A percentile compares a stretch with the other conserved stretches of the same genome.
Evolutionary conservation across 139 green algal species (phyloP).

Genomic region (Chlorella sp.): DNA sequence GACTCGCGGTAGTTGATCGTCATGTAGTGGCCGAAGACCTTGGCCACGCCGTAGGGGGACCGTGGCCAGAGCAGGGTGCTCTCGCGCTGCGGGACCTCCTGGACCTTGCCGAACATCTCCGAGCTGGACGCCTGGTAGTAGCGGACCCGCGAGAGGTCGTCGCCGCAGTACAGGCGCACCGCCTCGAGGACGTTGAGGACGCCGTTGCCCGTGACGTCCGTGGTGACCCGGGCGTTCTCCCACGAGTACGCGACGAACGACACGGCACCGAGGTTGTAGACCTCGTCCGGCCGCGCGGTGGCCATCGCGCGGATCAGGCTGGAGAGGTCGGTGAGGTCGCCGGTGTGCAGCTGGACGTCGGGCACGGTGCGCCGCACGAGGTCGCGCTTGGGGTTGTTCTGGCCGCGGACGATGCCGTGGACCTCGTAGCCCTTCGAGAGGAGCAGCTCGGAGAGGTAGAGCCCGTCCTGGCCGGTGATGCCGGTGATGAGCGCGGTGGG

Average conservation of each 20-base stretch:
- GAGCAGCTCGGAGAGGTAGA: slow-evolving; percentile 68
- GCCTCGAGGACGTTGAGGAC: slow-evolving; percentile 64
- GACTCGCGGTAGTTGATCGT: slow-evolving; percentile 44
- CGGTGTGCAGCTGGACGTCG: slow-evolving; percentile 55
- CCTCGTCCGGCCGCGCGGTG: slow-evolving; percentile 50
- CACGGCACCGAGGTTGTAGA: slow-evolving; percentile 80
- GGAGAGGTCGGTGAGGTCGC: slow-evolving; percentile 52
- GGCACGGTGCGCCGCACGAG: slow-evolving; percentile 55
- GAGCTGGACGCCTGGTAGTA: slow-evolving; percentile 78
- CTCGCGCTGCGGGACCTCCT: slow-evolving; percentile 61
- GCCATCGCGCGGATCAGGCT: slow-evolving; percentile 29
- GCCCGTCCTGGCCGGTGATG: slow-evolving; percentile 54
- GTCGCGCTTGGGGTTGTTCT: slow-evolving; percentile 52
- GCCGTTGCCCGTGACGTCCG: slow-evolving; percentile 46
- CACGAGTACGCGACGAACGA: slow-evolving; percentile 73
- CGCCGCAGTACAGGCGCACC: slow-evolving; percentile 35
- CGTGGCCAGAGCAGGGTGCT: slow-evolving; percentile 70
- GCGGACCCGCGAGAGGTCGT: slow-evolving; percentile 28
- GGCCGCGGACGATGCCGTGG: slow-evolving; percentile 45
- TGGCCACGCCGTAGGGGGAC: slow-evolving; percentile 71
- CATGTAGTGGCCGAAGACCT: slow-evolving; percentile 63
- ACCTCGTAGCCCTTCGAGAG: slow-evolving; percentile 66
- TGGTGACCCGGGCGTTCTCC: slow-evolving; percentile 66
- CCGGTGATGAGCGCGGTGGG: slow-evolving; percentile 61
- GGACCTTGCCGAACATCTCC: slow-evolving; percentile 72